Evolutionary conservation across 495 filamentous ascomycete species (phyloP).

Genomic region (Tuber magnatum): DNA sequence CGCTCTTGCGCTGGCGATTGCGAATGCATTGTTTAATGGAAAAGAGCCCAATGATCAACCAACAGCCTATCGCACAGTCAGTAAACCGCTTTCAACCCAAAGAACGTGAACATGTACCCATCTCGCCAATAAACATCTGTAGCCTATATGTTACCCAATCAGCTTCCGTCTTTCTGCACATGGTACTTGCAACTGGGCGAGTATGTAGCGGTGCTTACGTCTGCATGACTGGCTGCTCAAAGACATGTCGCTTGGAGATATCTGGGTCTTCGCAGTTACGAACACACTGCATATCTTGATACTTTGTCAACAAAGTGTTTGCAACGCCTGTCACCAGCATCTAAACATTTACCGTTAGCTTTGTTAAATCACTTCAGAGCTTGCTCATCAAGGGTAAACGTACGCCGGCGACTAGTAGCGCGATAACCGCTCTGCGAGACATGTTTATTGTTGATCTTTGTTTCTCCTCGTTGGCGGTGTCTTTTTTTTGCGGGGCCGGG

Average conservation of each 20-base stretch:
- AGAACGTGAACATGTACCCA: slow-evolving; percentile 23
- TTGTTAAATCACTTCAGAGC: background rate
- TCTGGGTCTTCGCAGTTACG: slow-evolving; percentile 73
- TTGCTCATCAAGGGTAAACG: slow-evolving; percentile 15
- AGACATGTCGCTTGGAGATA: slow-evolving; percentile 58
- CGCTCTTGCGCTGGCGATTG: slow-evolving; percentile 21
- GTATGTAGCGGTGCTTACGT: slow-evolving; percentile 51
- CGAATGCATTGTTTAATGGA: slow-evolving; percentile 54
- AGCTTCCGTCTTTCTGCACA: background rate
- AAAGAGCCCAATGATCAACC: slow-evolving; percentile 56
- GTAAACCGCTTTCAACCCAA: background rate
- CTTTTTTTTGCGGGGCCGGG: background rate
- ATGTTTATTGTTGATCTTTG: slow-evolving; percentile 14
- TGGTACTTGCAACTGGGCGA: background rate
- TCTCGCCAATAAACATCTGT: slow-evolving; percentile 43
- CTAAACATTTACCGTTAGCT: slow-evolving; percentile 15
- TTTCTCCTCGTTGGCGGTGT: background rate
- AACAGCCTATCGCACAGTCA: slow-evolving; percentile 25
- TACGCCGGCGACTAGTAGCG: slow-evolving; percentile 28
- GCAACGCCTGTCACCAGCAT: slow-evolving; percentile 68
- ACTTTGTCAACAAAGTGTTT: slow-evolving; percentile 95
- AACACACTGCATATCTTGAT: slow-evolving; percentile 98
- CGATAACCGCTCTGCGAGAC: slow-evolving; percentile 26
- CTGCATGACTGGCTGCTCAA: slow-evolving; percentile 94
- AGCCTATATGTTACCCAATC: slow-evolving; percentile 21